Conservation (phyloP, 192 early-diverging fungal genomes). For the Linnemannia hyalina region DNA sequence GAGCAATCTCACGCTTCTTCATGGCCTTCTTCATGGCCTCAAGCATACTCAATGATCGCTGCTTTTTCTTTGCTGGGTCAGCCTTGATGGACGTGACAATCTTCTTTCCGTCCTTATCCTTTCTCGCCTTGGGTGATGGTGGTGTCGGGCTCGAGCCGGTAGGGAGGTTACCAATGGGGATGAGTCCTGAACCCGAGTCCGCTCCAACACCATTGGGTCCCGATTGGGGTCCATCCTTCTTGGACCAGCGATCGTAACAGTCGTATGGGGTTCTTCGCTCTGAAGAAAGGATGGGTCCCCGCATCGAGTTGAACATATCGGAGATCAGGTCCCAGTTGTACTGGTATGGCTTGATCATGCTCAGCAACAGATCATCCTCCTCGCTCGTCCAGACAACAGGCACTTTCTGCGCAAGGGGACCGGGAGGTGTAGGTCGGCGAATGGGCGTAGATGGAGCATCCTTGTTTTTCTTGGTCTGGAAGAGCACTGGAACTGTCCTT, state of each 20-base stretch:
- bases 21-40: conserved; percentile 73
- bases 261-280: conserved; percentile 74
- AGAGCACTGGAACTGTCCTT: conserved; percentile 51
- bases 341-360: conserved; percentile 65
- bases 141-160: conserved; percentile 23
- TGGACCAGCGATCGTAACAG: conserved; percentile 72
- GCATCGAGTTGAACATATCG: conserved; percentile 69
- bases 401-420: conserved; percentile 30
- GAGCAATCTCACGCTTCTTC: conserved; percentile 68
- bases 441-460: conserved; percentile 40
- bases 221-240: conserved; percentile 58
- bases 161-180: conserved; percentile 41
- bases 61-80: conserved; percentile 57
- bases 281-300: conserved; percentile 60
- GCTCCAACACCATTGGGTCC: background rate
- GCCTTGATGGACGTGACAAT: conserved; percentile 52
- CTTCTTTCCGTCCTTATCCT: conserved; percentile 55
- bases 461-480: conserved; percentile 48
- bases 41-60: conserved; percentile 67
- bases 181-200: conserved; percentile 29
- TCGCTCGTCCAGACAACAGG: conserved; percentile 64
- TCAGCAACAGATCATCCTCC: conserved; percentile 68
- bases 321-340: conserved; percentile 79
- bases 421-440: conserved; percentile 39
- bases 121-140: conserved; percentile 45